Percentiles rank a stretch among this genome's conserved stretches.
Conservation (phyloP, 2,329 filamentous ascomycete genomes). For the Trichoderma semiorbis region DNA sequence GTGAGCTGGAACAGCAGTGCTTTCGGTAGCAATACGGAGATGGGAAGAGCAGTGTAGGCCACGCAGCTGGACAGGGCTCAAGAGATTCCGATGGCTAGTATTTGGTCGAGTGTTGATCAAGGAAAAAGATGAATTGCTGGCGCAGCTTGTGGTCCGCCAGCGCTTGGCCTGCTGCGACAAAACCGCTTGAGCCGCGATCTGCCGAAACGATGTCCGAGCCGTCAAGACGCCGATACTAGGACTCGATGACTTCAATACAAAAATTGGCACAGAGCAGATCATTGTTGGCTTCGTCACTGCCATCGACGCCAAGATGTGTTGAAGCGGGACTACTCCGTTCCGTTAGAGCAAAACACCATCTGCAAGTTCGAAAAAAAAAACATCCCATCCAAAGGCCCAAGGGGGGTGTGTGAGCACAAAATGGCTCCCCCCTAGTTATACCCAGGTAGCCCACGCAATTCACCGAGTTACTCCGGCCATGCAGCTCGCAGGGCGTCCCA, state of each 20-base stretch:
- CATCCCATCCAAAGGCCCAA: neutral
- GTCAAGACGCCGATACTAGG: neutral
- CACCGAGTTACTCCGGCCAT: neutral
- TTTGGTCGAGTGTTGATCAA: neutral
- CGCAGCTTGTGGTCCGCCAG: neutral
- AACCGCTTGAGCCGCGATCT: neutral
- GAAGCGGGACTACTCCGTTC: neutral
- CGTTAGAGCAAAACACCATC: neutral
- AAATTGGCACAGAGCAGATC: neutral
- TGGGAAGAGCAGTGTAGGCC: neutral
- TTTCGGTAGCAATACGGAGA: neutral
- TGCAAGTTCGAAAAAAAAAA: neutral
- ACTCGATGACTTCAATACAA: neutral
- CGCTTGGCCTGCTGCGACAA: neutral
- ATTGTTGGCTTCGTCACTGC: neutral
- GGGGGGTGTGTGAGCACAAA: neutral
- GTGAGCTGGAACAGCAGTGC: neutral
- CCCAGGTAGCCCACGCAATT: neutral
- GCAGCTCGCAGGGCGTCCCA: conserved; percentile 6
- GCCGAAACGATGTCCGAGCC: neutral
- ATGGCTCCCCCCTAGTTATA: neutral
- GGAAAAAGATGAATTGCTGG: neutral
- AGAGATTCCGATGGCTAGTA: neutral
- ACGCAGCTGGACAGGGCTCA: neutral
- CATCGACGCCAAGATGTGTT: neutral